Evolutionary conservation across 1,284 basidiomycete species (phyloP).

Genomic region (Rhizoctonia solani): DNA sequence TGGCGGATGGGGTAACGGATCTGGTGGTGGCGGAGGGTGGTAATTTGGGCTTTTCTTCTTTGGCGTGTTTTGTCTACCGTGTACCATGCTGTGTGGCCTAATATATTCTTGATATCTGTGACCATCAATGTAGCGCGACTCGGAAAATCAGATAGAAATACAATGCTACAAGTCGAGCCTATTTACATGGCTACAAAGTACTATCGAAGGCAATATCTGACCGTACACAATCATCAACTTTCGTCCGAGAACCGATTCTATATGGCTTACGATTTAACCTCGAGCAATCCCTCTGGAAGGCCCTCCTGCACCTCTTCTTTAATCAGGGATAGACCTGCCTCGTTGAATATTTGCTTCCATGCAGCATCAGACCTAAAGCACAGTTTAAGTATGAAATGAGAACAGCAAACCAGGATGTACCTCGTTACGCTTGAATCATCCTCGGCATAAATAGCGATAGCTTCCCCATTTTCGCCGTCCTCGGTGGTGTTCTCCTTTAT

Average conservation of each 20-base stretch:
- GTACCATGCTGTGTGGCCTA: slow-evolving; percentile 8
- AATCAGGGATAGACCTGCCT: slow-evolving; percentile 69
- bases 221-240: background rate
- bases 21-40: slow-evolving; percentile 45
- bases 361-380: slow-evolving; percentile 78
- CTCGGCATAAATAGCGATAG: slow-evolving; percentile 74
- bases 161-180: background rate
- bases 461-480: slow-evolving; percentile 57
- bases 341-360: slow-evolving; percentile 74
- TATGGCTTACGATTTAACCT: slow-evolving; percentile 76
- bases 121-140: background rate
- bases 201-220: slow-evolving; percentile 29
- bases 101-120: slow-evolving; percentile 22
- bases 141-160: background rate
- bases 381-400: slow-evolving; percentile 15
- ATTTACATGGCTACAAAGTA: too few relatives aligned
- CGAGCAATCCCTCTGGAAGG: slow-evolving; percentile 76
- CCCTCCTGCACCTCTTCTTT: slow-evolving; percentile 76
- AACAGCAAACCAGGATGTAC: slow-evolving; percentile 48
- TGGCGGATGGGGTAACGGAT: slow-evolving; percentile 45
- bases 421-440: slow-evolving; percentile 88
- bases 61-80: slow-evolving; percentile 13
- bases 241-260: background rate
- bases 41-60: slow-evolving; percentile 21
- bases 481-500: slow-evolving; percentile 91